phyloP scores from a whole-genome alignment of 306 rosid genomes.

The Begonia peltatifolia region DNA sequence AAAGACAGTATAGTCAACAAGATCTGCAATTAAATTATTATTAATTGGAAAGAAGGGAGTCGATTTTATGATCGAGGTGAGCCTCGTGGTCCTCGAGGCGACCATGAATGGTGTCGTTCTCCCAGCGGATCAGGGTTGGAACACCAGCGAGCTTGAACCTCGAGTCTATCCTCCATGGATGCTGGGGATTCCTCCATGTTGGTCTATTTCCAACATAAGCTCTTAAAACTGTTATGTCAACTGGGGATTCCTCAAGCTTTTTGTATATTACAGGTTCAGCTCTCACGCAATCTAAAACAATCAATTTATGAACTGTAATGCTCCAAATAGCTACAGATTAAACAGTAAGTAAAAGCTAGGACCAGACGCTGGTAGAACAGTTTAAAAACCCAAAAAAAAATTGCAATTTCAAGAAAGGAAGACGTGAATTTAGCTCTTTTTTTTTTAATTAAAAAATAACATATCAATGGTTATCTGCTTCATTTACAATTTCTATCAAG shows the following conservation, averaged over 20 bases:
- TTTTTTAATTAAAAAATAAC: no score
- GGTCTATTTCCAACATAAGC: slow-evolving; percentile 82
- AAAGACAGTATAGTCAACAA: no score
- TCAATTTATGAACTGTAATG: no score
- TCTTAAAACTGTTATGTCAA: slow-evolving; percentile 49
- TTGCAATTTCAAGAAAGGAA: no score
- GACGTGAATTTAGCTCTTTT: no score
- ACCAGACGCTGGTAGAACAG: no score
- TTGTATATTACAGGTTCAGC: slow-evolving; percentile 83
- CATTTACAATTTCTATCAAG: no score
- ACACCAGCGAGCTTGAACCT: slow-evolving; percentile 70
- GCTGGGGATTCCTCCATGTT: slow-evolving; percentile 79
- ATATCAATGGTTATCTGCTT: no score
- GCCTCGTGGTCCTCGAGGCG: slow-evolving; percentile 89
- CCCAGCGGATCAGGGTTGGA: slow-evolving; percentile 74
- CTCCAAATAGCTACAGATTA: no score
- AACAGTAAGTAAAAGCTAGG: no score
- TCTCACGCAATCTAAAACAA: slow-evolving; percentile 63
- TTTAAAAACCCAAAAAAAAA: no score
- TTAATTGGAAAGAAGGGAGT: slow-evolving; percentile 29
- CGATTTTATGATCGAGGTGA: slow-evolving; percentile 52
- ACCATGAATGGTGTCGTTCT: slow-evolving; percentile 41
- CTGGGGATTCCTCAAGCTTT: slow-evolving; percentile 49
- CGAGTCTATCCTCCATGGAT: slow-evolving; percentile 74
- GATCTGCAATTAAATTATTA: no score